Evolutionary conservation across 441 rosid genomes (phyloP), one percentile per base, ranked within the genome.

Genomic region (Pelargonium citronellum): DNA sequence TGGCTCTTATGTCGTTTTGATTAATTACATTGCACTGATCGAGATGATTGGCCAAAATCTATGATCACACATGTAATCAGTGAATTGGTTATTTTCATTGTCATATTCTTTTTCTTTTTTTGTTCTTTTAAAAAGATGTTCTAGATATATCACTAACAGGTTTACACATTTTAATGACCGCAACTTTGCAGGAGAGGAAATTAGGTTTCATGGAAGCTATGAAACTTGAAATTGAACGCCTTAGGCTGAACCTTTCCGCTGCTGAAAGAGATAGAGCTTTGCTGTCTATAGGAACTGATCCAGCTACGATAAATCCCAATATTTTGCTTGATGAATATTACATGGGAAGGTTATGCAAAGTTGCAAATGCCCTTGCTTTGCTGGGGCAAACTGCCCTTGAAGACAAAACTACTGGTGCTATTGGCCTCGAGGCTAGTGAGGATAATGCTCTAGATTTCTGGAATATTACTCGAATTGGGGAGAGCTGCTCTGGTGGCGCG

Each of bases 181-280:
- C 69, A 63, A 46, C 63, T 74, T 81, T 79, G 69, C 92, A 94
- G 98, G 87, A 78, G 75, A 85, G 75, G 74, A 85, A 82, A 78
- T 82, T 91, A 51, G 87, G 87, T 76, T 91, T 86, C 71, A 69
- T 67, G 22, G 93, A 91, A 78, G 89, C 97, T 77, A 81, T 89
- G 91, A 88, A 88, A 82, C 91, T 95, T 69, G 99, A 95, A 85
- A 89, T 95, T 80, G 91, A 91, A 76, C 89, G 99, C 46, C 87
- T 95, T 39, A 85, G 49, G 69, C 83, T 90, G 78, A 87, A 91
- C 89, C 84, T 91, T 69, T 91, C 99, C 68, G 94, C 97, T 71
- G 99, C 97, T 69, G 97, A 90, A 81, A 89, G 99, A 86, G 97
- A 95, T 84, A 95, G 94, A 86, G 91, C 96, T 77, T 70, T 95